Percentiles rank a stretch among this genome's conserved stretches.
phyloP scores from a whole-genome alignment of 768 basidiomycete genomes.

The Lactarius vividus region DNA sequence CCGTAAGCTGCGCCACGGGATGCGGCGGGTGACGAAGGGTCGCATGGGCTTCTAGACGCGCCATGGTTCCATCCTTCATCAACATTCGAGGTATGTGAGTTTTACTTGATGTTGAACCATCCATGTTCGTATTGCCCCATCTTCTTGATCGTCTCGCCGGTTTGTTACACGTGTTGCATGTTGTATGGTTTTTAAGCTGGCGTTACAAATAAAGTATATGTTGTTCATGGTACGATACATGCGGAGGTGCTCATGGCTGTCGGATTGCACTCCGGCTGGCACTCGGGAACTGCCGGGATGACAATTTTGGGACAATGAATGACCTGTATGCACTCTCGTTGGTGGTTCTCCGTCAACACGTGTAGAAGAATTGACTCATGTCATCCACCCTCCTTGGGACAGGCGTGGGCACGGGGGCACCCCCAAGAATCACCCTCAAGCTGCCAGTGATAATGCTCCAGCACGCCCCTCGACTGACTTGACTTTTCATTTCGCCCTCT shows the following conservation, averaged over 20 bases:
- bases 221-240: neutral
- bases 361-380: conserved; percentile 13
- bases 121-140: neutral
- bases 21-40: conserved; percentile 17
- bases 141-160: conserved; percentile 3
- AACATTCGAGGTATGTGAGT: conserved; percentile 20
- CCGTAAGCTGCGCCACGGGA: conserved; percentile 17
- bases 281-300: neutral
- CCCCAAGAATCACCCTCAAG: neutral
- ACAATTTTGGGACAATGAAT: neutral
- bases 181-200: conserved; percentile 11
- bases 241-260: neutral
- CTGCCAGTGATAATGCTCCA: conserved; percentile 7
- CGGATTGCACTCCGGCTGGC: too few species aligned
- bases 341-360: conserved; percentile 14
- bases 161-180: conserved; percentile 12
- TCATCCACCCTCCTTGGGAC: neutral
- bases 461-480: neutral
- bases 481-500: neutral
- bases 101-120: conserved; percentile 14
- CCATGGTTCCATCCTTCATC: neutral
- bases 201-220: conserved; percentile 24
- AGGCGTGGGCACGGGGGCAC: neutral
- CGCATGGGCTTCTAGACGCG: conserved; percentile 17
- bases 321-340: neutral